Evolutionary conservation across 2,329 filamentous ascomycete species (phyloP), one percentile per base, ranked within the genome.

Genomic region (Lasiodiplodia theobromae): DNA sequence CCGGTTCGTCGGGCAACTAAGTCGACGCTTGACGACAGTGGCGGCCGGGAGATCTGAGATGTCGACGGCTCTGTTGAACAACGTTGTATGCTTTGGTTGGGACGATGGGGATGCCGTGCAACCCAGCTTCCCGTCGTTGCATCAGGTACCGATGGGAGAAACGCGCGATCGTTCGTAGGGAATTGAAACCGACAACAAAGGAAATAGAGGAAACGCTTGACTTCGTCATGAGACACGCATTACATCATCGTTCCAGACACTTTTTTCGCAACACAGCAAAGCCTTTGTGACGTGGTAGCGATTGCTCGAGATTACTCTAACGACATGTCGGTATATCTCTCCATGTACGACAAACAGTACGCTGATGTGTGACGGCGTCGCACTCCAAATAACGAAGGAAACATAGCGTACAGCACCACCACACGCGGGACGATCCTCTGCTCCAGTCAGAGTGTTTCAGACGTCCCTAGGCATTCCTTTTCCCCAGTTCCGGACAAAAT

Each of bases 291-390:
- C 31, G 47, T 47, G 31, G 60, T 64, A 64, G 28, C 60, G 60
- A 64, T 64, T 64, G 60, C 60, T 64, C 60, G 44, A 64, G 60
- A 52, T 52, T 64, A 49, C 60, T 64, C 60, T 64, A 64, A 64
- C 44, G 47, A 64, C 60, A 28, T 23, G 60, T 64, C 3, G 60
- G 60, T 64, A 28, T 64, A 64, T 64, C 60, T 64, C 60, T 31
- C 18, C 60, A 52, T 64, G 31, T 64, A 64, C 60, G 34, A 52
- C 34, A 28, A 25, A 44, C n/a, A 23, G 44, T 64, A 64, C 60
- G 60, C 60, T 52, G 28, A 64, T 64, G 47, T 52, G 60, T 52
- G 47, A 52, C 60, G 60, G 47, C 60, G 47, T 53, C 38, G 47
- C 58, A 38, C 11, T 52, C 23, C 60, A 28, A 40, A 64, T n/a